Evolutionary conservation across 1,284 basidiomycete species (phyloP), one percentile per base, ranked within the genome.

Genomic region (Tylopilus orsonianus): DNA sequence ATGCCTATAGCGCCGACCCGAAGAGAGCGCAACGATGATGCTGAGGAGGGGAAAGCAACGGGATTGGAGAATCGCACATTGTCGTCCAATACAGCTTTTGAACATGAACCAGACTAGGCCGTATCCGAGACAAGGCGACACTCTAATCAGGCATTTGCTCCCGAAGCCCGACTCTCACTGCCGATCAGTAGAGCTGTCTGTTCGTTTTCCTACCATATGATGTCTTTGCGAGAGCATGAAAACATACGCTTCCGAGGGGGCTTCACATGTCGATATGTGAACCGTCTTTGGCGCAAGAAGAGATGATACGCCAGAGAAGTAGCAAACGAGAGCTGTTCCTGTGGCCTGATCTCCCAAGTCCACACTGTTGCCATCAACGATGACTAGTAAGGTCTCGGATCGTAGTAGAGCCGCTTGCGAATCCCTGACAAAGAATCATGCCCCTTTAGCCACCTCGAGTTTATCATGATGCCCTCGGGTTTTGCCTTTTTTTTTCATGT

Each of bases 31-130:
- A 14, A 16, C 8, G 27, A 24, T 8, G 26, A 10, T 22, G 23
- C 9, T 32, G 32, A 8, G 32, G 30, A 7, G 6, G n/a, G 8
- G 8, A 12, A 19, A 10, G 38, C 8, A 2, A 27, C n/a, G 5
- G 12, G 39, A 38, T 36, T 22, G 14, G 10, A 23, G n/a, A 18
- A 18, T 16, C 10, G 12, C 13, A 23, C 18, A 5, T 41, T 14
- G 24, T 14, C 18, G 13, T 30, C 8, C 14, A 8, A 23, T 12
- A 26, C 22, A 7, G 5, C 33, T 4, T 13, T 43, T 26, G 29
- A 53, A 33, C 1, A 27, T 29, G 34, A 57, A 55, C 33, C 38
- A 10, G 46, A 57, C 56, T 27, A 33, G n/a, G 18, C n/a, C n/a
- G n/a, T n/a, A n/a, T n/a, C n/a, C n/a, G n/a, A n/a, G n/a, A n/a